phyloP scores from a whole-genome alignment of 495 filamentous ascomycete genomes.

The Neurospora sp. region DNA sequence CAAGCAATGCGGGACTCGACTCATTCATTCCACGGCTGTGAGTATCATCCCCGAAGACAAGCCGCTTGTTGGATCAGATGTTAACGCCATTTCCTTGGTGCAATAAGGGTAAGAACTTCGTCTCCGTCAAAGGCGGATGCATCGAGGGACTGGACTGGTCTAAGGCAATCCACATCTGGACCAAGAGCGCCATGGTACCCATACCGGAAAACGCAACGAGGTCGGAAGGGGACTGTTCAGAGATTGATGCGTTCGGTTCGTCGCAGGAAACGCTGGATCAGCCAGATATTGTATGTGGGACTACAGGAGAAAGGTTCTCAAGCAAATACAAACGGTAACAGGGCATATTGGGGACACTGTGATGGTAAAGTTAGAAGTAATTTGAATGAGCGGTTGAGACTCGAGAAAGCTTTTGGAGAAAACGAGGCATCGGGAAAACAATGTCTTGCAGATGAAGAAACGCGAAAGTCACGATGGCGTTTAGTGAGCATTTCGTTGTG shows the following conservation, averaged over 20 bases:
- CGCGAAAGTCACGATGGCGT: background rate
- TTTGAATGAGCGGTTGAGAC: background rate
- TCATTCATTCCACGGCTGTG: slow-evolving; percentile 45
- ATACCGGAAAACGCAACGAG: slow-evolving; percentile 48
- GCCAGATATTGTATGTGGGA: slow-evolving; percentile 21
- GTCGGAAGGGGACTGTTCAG: slow-evolving; percentile 30
- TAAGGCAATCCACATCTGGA: slow-evolving; percentile 50
- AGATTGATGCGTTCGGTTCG: slow-evolving; percentile 26
- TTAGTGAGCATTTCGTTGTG: background rate
- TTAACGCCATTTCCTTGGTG: background rate
- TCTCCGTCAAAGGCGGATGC: slow-evolving; percentile 53
- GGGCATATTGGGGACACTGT: background rate
- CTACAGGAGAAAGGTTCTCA: background rate
- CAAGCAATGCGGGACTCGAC: slow-evolving; percentile 45
- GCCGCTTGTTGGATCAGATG: background rate
- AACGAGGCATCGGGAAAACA: background rate
- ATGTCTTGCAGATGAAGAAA: background rate
- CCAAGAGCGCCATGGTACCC: slow-evolving; percentile 49
- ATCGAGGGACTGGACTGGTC: slow-evolving; percentile 48
- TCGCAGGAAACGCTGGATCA: slow-evolving; percentile 31
- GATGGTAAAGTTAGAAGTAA: background rate
- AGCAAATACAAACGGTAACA: background rate
- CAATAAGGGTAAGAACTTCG: slow-evolving; percentile 35
- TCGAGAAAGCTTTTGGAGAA: background rate
- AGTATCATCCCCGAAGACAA: background rate